phyloP scores from a whole-genome alignment of 805 yeast species.

The Kuraishia hungarica region DNA sequence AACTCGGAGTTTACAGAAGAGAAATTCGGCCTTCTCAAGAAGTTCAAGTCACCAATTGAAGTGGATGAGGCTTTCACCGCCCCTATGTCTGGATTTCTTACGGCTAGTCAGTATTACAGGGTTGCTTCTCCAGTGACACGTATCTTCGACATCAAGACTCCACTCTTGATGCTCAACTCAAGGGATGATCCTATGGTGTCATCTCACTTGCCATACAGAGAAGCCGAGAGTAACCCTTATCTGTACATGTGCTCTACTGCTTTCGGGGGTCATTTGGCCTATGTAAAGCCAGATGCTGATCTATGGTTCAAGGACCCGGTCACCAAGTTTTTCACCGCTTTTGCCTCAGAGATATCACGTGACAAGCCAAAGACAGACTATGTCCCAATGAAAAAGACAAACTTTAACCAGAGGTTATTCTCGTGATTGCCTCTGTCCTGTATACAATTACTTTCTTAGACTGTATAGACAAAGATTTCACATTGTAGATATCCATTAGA shows the following conservation, averaged over 20 bases:
- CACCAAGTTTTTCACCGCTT: slow-evolving; percentile 29
- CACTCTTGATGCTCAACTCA: slow-evolving; percentile 51
- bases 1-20: slow-evolving; percentile 19
- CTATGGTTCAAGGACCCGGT: slow-evolving; percentile 41
- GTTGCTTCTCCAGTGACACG: slow-evolving; percentile 56
- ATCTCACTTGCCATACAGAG: slow-evolving; percentile 41
- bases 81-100: slow-evolving; percentile 51
- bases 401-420: background rate
- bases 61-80: slow-evolving; percentile 60
- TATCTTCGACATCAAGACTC: slow-evolving; percentile 48
- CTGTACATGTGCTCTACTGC: slow-evolving; percentile 48
- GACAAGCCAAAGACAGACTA: background rate
- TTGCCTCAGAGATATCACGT: slow-evolving; percentile 15
- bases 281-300: slow-evolving; percentile 30
- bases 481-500: too few relatives aligned
- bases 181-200: slow-evolving; percentile 63
- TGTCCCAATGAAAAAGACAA: background rate
- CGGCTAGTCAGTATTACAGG: slow-evolving; percentile 54
- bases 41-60: slow-evolving; percentile 34
- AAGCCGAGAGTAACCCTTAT: slow-evolving; percentile 48
- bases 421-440: background rate
- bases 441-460: background rate
- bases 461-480: background rate
- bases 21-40: slow-evolving; percentile 16
- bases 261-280: slow-evolving; percentile 67